Conservation (phyloP, 805 yeast genomes). For the Cyberlindnera maritima region DNA sequence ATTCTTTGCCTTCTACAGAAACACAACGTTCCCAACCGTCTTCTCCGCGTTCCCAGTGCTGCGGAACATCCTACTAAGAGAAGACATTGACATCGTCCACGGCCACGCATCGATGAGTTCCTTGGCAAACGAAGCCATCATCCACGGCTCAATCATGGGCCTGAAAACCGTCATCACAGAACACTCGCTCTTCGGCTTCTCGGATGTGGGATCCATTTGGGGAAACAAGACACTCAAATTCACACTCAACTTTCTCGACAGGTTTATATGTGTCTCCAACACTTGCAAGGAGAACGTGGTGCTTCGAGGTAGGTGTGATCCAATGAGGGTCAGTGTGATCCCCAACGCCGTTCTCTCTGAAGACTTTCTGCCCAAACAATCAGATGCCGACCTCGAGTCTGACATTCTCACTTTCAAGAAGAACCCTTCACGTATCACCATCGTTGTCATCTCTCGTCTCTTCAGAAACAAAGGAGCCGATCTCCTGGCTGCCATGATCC, state of each 20-base stretch:
- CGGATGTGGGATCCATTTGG: conserved; percentile 75
- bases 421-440: conserved; percentile 50
- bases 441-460: conserved; percentile 86
- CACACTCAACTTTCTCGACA: conserved; percentile 81
- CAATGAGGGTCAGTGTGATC: conserved; percentile 76
- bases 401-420: conserved; percentile 17
- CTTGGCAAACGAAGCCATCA: conserved; percentile 82
- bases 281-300: conserved; percentile 97
- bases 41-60: conserved; percentile 84
- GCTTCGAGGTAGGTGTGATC: conserved; percentile 79
- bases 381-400: neutral
- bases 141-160: conserved; percentile 95
- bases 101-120: conserved; percentile 92
- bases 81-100: conserved; percentile 83
- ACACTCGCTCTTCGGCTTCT: conserved; percentile 93
- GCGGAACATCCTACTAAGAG: conserved; percentile 82
- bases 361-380: conserved; percentile 61
- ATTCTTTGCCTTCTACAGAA: conserved; percentile 72
- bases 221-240: conserved; percentile 86
- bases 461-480: conserved; percentile 98
- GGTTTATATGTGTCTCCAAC: conserved; percentile 94
- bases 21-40: conserved; percentile 84
- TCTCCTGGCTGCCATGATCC: conserved; percentile 77
- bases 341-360: conserved; percentile 92
- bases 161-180: conserved; percentile 90